Evolutionary conservation across 306 rosid genomes (phyloP), one percentile per base, ranked within the genome.

Genomic region (Cicer yamashitae): DNA sequence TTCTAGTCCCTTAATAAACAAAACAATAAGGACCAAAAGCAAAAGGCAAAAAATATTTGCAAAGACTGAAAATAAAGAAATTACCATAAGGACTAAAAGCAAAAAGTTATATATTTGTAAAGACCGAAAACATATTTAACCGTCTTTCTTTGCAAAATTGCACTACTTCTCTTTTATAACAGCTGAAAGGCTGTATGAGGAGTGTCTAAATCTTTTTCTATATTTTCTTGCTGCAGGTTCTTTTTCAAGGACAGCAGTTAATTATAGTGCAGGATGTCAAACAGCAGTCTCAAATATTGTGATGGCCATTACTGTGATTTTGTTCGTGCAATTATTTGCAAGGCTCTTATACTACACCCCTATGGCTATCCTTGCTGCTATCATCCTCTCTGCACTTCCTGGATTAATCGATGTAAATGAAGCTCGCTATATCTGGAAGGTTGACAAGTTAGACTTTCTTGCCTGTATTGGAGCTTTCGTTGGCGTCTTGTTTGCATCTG

Each of bases 261-360:
- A 92, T 80, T 88, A 79, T 84, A 90, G 91, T 54, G 94, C 94
- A 3, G 96, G 97, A 0, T 87, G 93, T 72, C 83, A 90, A 75
- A 87, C 96, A 5, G 63, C 83, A 4, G 91, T 87, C 6, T 92
- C 97, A n/a, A 92, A 92, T 30, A 81, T 90, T 10, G 96, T 92
- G 61, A 90, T 92, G 96, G 94, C 94, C 1, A 7, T 89, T 0
- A 86, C 94, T 2, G 96, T 92, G 83, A 8, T 88, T 74, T 14
- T 90, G 67, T 88, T 88, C 1, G 46, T 90, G 7, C 74, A 90
- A 65, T 43, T 87, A 3, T 68, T 92, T 6, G 86, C 93, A 22
- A 89, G 78, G 81, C 90, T 92, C 9, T 79, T 92, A 15, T 90
- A 88, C 69, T 92, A 72, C 78, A 92, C 97, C n/a, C 96, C 92